Evolutionary conservation across 2,329 filamentous ascomycete genomes (phyloP).

Genomic region (Pseudocercospora eumusae): DNA sequence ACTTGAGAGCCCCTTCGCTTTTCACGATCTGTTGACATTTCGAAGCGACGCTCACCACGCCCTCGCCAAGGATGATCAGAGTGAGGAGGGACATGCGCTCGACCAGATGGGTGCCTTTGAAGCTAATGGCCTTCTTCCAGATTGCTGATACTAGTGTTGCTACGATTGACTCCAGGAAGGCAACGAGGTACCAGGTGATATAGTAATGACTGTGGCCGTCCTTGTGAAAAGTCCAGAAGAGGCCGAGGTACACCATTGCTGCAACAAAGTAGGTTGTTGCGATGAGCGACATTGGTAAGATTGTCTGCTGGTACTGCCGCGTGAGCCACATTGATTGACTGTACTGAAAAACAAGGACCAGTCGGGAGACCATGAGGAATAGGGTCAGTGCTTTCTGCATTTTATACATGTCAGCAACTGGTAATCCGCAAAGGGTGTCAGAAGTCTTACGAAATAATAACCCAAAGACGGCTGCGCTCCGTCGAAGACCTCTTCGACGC

Average conservation of each 20-base stretch:
- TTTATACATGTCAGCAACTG: neutral
- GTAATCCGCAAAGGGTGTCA: no score
- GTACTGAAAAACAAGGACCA: conserved; percentile 45
- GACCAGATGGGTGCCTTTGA: conserved; percentile 45
- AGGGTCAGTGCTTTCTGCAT: conserved; percentile 38
- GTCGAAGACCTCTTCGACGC: conserved; percentile 40
- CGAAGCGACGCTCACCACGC: conserved; percentile 42
- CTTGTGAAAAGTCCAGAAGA: conserved; percentile 35
- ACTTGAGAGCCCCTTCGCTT: conserved; percentile 21
- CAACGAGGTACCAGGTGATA: conserved; percentile 56
- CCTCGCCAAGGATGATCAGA: conserved; percentile 45
- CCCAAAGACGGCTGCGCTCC: conserved; percentile 36
- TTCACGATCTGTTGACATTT: conserved; percentile 42
- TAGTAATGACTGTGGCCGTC: conserved; percentile 41
- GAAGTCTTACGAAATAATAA: conserved; percentile 40
- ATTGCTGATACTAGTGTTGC: conserved; percentile 39
- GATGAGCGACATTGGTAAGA: conserved; percentile 40
- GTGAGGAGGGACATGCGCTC: conserved; percentile 44
- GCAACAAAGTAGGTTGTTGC: conserved; percentile 40
- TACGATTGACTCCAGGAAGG: conserved; percentile 37
- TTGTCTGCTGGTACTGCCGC: conserved; percentile 34
- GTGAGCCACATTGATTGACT: conserved; percentile 41
- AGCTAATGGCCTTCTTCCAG: conserved; percentile 40
- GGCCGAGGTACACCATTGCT: conserved; percentile 40
- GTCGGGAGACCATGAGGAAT: conserved; percentile 43